Evolutionary conservation across 805 yeast species (phyloP), one percentile per base, ranked within the genome.

Genomic region (Wickerhamomyces xylosicus): DNA sequence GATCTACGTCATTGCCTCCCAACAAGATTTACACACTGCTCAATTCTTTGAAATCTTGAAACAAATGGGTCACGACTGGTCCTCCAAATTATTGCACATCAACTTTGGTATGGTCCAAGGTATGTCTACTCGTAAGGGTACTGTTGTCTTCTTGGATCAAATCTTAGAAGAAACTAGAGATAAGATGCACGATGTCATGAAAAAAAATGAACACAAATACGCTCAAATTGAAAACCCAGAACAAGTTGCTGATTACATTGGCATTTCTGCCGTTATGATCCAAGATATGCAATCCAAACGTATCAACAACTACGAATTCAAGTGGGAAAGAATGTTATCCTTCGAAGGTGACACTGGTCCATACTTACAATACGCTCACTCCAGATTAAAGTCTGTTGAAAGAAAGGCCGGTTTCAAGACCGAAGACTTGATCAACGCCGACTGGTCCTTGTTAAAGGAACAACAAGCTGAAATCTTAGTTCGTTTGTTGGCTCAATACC

Each of bases 281-380:
- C 99, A 92, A 72, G 99, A 92, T 64, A 89, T 92, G 97, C 94
- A 85, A 65, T 79, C 95, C 44, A 92, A 92, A 69, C 82, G 99
- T 64, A 75, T 90, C 63, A 87, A 90, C 70, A 90, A 92, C 67
- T 92, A 92, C 67, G 85, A 80, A 54, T 92, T 92, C 67, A 85
- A 86, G 63, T 92, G 98, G 98, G 86, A 85, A 54, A 83, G 98
- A 69, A 92, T 92, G 97, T 73, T 84, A 34, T 86, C 97, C 3
- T 89, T 92, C 49, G 98, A 92, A 70, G 98, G 98, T 64, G 98
- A 92, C 64, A 92, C 98, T 41, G 98, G 98, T 59, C 97, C 98
- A 43, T 92, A 92, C 66, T 73, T 92, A 60, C 98, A 92, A 65
- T 92, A 92, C 58, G 97, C 98, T 34, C 98, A 92, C 66, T 87